These are phyloP conservation scores for Cucumis cinereus DNA, from an alignment of 306 rosid species.

Conservation along the genomic window DNA sequence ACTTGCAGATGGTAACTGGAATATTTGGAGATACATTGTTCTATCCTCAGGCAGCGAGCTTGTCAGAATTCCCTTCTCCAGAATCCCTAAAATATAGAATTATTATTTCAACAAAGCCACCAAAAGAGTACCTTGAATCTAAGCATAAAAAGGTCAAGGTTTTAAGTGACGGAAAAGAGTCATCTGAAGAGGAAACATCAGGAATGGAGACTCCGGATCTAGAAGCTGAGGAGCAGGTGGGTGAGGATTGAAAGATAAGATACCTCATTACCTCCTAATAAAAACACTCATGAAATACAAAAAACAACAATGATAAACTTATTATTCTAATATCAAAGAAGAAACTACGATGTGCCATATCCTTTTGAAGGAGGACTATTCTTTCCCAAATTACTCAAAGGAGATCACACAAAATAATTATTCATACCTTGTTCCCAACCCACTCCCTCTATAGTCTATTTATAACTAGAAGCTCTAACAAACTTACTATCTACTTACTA, in stretches of 20 bases:
- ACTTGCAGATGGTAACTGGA: conserved; percentile 47
- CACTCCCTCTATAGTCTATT: too few relatives aligned
- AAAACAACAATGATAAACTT: too few relatives aligned
- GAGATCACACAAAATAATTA: too few relatives aligned
- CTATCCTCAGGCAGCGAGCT: conserved; percentile 39
- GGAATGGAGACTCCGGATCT: conserved; percentile 14
- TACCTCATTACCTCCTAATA: too few relatives aligned
- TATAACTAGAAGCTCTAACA: too few relatives aligned
- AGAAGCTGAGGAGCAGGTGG: conserved; percentile 41
- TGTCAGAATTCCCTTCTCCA: conserved; percentile 71
- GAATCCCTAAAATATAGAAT: conserved; percentile 58
- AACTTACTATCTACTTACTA: too few relatives aligned
- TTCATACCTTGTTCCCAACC: too few relatives aligned
- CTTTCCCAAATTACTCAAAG: too few relatives aligned
- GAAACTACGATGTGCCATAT: too few relatives aligned
- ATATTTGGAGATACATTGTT: conserved; percentile 62
- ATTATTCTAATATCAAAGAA: too few relatives aligned
- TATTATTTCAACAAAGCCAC: conserved; percentile 81
- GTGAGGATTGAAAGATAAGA: neutral
- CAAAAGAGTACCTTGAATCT: conserved; percentile 42
- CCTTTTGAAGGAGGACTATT: too few relatives aligned
- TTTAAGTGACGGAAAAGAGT: conserved; percentile 26
- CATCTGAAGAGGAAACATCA: conserved; percentile 28
- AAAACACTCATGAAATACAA: too few relatives aligned
- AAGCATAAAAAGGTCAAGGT: conserved; percentile 29